Evolutionary conservation across 108 stramenopile genomes (phyloP), one percentile per base, ranked within the genome.

Genomic region (Cyclotella sp.): DNA sequence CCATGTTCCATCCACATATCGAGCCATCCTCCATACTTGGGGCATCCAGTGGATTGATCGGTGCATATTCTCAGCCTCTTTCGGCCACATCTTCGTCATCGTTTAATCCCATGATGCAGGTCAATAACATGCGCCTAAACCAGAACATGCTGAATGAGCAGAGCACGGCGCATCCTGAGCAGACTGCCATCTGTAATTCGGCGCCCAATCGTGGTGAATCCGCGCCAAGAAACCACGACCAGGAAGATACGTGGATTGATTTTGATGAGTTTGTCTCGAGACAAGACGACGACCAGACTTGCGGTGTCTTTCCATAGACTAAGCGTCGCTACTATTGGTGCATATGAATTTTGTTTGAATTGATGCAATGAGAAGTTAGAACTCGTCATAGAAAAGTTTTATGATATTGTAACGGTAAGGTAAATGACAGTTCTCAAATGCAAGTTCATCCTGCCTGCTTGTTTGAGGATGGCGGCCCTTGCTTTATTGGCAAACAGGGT

Each of bases 211-310:
- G 1, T 49, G 18, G n/a, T 3, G 47, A 49, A 3, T 16, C n/a
- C n/a, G 9, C 47, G 15, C n/a, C 6, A 49, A 49, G 47, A 49
- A n/a, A 49, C 3, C 18, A n/a, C 18, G 47, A 49, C n/a, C 47
- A 49, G 47, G 47, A 49, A n/a, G 47, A 49, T n/a, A 49, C 15
- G n/a, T 49, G 47, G 47, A 49, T 49, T 49, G 47, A 49, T 49
- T 49, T 49, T 49, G 47, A 49, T 49, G 47, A 49, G 47, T 49
- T n/a, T 49, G n/a, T 49, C n/a, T 16, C 47, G 18, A 49, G 47
- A 9, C 47, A 49, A 49, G 47, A 49, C n/a, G 47, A 49, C 18
- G n/a, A 49, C n/a, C 9, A 34, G 34, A 34, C 34, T 52, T 21
- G 51, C 7, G n/a, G 7, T 52, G 51, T 52, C 51, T 52, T 21